A percentile compares a stretch with the other conserved stretches of the same genome.
These are phyloP conservation scores for Globisporangium megalacanthum DNA, from an alignment of 352 stramenopile genomes.

Conservation along the genomic window DNA sequence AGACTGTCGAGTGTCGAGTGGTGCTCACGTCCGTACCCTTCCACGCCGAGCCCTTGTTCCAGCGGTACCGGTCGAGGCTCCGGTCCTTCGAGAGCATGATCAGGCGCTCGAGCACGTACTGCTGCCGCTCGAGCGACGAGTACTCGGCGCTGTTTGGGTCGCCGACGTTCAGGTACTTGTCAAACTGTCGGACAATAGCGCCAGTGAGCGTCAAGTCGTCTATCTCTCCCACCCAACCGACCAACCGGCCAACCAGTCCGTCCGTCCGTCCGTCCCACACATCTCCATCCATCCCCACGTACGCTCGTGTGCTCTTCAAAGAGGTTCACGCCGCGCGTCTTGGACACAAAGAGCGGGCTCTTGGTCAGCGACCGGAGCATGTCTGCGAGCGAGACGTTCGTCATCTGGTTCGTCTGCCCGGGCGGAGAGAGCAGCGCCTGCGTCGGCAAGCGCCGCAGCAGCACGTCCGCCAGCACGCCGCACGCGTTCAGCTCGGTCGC, in stretches of 20 bases:
- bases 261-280: no score
- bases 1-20: neutral
- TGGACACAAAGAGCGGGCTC: conserved; percentile 71
- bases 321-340: conserved; percentile 64
- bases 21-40: conserved; percentile 36
- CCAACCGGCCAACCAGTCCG: neutral
- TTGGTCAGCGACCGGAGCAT: conserved; percentile 64
- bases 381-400: conserved; percentile 75
- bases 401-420: conserved; percentile 67
- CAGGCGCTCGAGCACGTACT: conserved; percentile 80
- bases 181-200: conserved; percentile 38
- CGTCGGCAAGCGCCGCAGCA: conserved; percentile 59
- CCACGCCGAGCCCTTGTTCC: conserved; percentile 75
- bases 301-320: conserved; percentile 80
- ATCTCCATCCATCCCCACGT: conserved; percentile 22
- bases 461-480: conserved; percentile 71
- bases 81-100: conserved; percentile 86
- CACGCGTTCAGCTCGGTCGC: conserved; percentile 74
- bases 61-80: conserved; percentile 78
- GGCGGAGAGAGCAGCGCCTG: conserved; percentile 75
- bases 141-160: conserved; percentile 65
- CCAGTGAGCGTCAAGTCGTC: neutral
- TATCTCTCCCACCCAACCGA: neutral
- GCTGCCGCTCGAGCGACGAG: conserved; percentile 70
- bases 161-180: conserved; percentile 85